These are phyloP conservation scores for Aquilaria yunnanensis DNA, from an alignment of 345 rosid genomes.

Conservation along the genomic window DNA sequence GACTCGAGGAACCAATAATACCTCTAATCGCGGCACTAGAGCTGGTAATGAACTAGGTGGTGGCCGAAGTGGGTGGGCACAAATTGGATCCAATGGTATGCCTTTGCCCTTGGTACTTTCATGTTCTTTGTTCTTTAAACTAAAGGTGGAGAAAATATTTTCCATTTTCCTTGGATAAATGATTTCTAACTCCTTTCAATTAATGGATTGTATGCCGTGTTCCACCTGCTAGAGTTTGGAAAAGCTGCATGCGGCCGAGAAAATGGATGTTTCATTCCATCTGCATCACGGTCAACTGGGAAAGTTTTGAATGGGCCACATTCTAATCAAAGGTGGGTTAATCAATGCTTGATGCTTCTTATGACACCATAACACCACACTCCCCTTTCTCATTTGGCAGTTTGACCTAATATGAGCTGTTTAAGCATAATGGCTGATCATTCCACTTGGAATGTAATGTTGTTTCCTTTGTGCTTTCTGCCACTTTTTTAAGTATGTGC, in stretches of 20 bases:
- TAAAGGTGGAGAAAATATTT: no score
- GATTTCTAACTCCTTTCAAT: no score
- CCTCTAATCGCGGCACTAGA: conserved; percentile 16
- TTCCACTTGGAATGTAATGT: no score
- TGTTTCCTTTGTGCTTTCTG: no score
- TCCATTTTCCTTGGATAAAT: no score
- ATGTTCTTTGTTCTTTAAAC: conserved; percentile 13
- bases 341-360: background rate
- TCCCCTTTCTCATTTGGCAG: background rate
- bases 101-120: conserved; percentile 8
- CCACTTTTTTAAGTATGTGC: no score
- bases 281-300: conserved; percentile 10
- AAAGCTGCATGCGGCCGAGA: conserved; percentile 28
- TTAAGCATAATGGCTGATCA: background rate
- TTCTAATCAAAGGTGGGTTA: conserved; percentile 28
- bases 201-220: conserved; percentile 5
- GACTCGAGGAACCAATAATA: conserved; percentile 14
- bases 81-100: conserved; percentile 27
- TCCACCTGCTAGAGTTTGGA: conserved; percentile 27
- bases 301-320: conserved; percentile 23
- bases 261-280: conserved; percentile 23
- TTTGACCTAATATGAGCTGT: background rate
- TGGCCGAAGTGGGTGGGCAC: conserved; percentile 15
- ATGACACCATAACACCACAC: background rate
- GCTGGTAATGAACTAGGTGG: conserved; percentile 18